Conservation (phyloP, 371 early-diverging fungal genomes). For the Smittium culicis region DNA sequence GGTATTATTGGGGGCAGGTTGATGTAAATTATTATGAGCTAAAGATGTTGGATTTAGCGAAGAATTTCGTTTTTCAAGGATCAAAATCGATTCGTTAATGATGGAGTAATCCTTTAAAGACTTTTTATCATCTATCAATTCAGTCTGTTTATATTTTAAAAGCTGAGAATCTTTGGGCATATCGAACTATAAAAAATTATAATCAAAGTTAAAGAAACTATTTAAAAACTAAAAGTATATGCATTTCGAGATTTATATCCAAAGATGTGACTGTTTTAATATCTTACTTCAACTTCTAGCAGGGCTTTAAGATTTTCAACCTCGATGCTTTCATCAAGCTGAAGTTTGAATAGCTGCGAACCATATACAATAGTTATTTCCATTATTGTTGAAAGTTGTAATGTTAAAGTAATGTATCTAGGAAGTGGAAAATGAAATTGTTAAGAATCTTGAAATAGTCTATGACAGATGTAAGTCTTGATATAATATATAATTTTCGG, state of each 20-base stretch:
- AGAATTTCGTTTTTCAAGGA: constrained; percentile 33
- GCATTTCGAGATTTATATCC: constrained; percentile 6
- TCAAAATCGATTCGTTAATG: constrained; percentile 55
- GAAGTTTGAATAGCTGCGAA: constrained; percentile 34
- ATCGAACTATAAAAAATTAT: not conserved
- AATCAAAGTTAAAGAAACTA: not conserved
- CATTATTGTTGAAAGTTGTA: too few relatives aligned
- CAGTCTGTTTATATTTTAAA: constrained; percentile 1
- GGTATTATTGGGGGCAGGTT: constrained; percentile 9
- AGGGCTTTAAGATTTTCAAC: constrained; percentile 69
- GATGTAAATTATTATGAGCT: constrained; percentile 11
- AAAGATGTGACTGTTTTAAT: not conserved
- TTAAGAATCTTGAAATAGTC: too few relatives aligned
- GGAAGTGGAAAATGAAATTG: too few relatives aligned
- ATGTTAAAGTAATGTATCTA: too few relatives aligned
- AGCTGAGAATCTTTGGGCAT: not conserved
- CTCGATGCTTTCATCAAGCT: constrained; percentile 63
- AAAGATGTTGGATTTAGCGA: constrained; percentile 8
- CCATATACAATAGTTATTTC: constrained; percentile 10
- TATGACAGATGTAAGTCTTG: too few relatives aligned
- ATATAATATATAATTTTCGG: too few relatives aligned
- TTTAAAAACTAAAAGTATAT: not conserved
- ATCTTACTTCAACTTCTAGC: constrained; percentile 60
- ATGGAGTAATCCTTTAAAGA: constrained; percentile 52
- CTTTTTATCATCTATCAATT: constrained; percentile 41